A percentile compares a stretch with the other conserved stretches of the same genome.
Conservation (phyloP, 768 basidiomycete species). For the Naganishia vaughanmartiniae region DNA sequence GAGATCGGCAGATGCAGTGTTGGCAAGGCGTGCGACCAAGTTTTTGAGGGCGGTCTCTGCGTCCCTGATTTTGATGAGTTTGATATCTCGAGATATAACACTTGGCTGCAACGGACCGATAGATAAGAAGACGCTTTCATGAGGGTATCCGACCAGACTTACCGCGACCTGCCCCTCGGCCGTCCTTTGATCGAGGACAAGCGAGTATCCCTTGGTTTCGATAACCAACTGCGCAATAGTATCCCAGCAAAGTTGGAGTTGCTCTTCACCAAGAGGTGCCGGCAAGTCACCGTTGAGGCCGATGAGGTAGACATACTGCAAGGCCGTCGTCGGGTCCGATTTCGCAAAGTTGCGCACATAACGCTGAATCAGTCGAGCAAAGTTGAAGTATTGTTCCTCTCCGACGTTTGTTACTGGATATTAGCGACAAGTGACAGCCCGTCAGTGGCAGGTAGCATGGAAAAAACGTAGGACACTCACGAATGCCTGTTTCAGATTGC, state of each 20-base stretch:
- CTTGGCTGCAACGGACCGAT: conserved; percentile 61
- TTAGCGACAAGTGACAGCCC: neutral
- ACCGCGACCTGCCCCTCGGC: conserved; percentile 84
- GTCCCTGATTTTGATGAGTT: conserved; percentile 69
- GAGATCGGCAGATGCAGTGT: conserved; percentile 76
- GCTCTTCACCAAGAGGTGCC: conserved; percentile 72
- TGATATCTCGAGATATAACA: conserved; percentile 76
- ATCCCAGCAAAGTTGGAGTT: conserved; percentile 62
- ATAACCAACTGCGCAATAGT: conserved; percentile 54
- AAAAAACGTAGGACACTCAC: conserved; percentile 4
- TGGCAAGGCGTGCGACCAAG: conserved; percentile 79
- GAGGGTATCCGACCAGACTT: conserved; percentile 42
- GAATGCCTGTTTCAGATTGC: conserved; percentile 26
- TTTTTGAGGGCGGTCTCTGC: conserved; percentile 70
- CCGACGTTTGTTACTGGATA: neutral
- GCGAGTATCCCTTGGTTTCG: conserved; percentile 66
- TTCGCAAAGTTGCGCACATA: conserved; percentile 89
- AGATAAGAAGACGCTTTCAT: neutral
- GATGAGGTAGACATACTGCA: conserved; percentile 91
- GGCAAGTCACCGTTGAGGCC: conserved; percentile 72
- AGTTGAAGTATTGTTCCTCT: conserved; percentile 48
- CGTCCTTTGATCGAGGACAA: conserved; percentile 88
- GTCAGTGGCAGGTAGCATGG: neutral
- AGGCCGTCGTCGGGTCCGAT: conserved; percentile 86
- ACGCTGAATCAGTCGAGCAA: conserved; percentile 83